Conservation (phyloP, 345 rosid species). For the Streptanthus diversifolius region DNA sequence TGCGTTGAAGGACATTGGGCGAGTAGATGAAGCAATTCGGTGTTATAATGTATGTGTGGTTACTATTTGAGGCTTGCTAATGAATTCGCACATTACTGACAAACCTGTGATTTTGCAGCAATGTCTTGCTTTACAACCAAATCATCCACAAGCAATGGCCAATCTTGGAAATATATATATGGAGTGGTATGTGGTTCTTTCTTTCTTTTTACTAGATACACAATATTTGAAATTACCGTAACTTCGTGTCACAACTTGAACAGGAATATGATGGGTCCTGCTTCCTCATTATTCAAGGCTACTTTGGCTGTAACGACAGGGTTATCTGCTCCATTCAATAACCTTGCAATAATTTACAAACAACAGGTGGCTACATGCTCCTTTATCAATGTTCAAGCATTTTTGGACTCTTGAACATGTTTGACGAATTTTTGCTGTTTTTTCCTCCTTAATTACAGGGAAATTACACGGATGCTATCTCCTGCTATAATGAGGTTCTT, state of each 20-base stretch:
- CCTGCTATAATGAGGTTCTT: slow-evolving; percentile 96
- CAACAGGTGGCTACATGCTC: slow-evolving; percentile 65
- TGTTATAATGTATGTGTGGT: slow-evolving; percentile 73
- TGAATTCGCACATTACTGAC: slow-evolving; percentile 23
- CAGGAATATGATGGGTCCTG: slow-evolving; percentile 83
- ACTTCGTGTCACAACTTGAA: slow-evolving; percentile 16
- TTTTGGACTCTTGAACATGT: not conserved
- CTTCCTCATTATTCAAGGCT: slow-evolving; percentile 84
- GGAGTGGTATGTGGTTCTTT: slow-evolving; percentile 68
- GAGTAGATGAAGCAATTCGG: slow-evolving; percentile 87
- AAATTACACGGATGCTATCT: slow-evolving; percentile 86
- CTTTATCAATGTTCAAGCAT: not conserved
- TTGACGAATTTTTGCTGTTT: not conserved
- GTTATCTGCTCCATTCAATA: slow-evolving; percentile 94
- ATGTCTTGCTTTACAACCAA: slow-evolving; percentile 86
- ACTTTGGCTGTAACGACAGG: slow-evolving; percentile 90
- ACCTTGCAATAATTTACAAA: slow-evolving; percentile 92
- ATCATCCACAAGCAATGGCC: slow-evolving; percentile 94
- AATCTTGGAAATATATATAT: slow-evolving; percentile 96
- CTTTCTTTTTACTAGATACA: not conserved
- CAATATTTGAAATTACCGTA: not conserved
- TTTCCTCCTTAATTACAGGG: slow-evolving; percentile 54
- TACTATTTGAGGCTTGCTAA: slow-evolving; percentile 3
- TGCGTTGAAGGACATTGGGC: slow-evolving; percentile 89
- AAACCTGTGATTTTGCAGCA: slow-evolving; percentile 53